Evolutionary conservation across 805 yeast species (phyloP), one percentile per base, ranked within the genome.

Genomic region (Suhomyces prunicola): DNA sequence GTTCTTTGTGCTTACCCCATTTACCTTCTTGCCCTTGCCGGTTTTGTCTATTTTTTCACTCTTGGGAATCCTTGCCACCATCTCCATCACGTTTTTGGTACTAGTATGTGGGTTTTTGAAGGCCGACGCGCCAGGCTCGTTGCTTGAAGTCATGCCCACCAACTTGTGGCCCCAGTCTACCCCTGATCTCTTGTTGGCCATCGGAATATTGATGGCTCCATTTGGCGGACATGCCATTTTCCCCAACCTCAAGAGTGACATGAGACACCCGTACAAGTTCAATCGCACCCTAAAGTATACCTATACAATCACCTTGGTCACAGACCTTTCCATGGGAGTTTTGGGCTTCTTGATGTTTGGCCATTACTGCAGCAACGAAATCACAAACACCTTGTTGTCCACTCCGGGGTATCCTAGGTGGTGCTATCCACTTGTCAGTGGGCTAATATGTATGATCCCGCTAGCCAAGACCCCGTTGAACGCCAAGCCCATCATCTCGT

Each of bases 171-270:
- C 80, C 2, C 26, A 57, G 10, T 54, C 64, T 17, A 45, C 65
- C 26, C 60, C 68, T 5, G 72, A 74, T 48, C 57, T 84, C 8
- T 62, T 81, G 8, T 67, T 83, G 35, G 79, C 87, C 1, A 72
- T 84, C 47, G 89, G 89, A 10, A 84, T 85, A 50, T 77, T 84
- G 55, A 77, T 85, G 77, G 87, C 92, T 4, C 92, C 93, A 1
- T 88, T 88, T 75, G 91, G 94, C 5, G 93, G 94, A 0, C 94
- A 88, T 69, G 90, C 94, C 5, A 81, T 88, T 24, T 88, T 88
- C 62, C 94, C 94, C 2, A 88, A 88, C 58, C 74, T 88, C 50
- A 85, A 83, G 64, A 77, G 84, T 35, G 96, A 88, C 66, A 85
- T 88, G 87, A 76, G 88, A 50, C 87, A 83, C 58, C 92, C 93